Base-by-base conservation (phyloP, 108 stramenopile genomes). In the Aurantiochytrium sp. region DNA sequence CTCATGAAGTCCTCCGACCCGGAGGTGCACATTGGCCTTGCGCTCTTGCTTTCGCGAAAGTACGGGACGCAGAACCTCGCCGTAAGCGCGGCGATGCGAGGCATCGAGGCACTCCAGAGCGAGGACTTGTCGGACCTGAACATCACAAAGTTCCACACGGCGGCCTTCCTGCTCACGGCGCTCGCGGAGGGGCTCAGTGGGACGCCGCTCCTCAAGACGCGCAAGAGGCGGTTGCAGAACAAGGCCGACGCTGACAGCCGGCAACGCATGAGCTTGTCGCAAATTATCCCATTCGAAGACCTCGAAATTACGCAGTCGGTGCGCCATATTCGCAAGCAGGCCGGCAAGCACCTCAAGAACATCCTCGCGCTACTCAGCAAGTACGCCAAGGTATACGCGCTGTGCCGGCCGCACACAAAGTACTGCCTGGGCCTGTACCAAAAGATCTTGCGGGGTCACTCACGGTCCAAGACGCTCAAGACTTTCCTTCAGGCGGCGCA, bases 271-370 rank as follows among this genome's bases (percentile, higher is more conserved):
- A 81, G 73, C 73, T 42, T 81, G 17, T 81, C 73, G 21, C 73
- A 81, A 42, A 48, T 81, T 41, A 81, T 81, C 24, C 73, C 73
- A 27, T 81, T 48, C 24, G 73, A 81, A 48, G 73, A 81, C 24
- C n/a, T 48, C 27, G 39, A 41, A 24, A 48, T 48, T 24, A 81
- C 39, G n/a, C 10, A 39, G 6, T 42, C 73, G 0, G 39, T 48
- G 27, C 21, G 73, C 6, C 36, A 37, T 21, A 81, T 81, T 30
- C 73, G 73, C 0, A 81, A 48, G 30, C 39, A 81, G 19, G 73
- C 73, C 6, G 27, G 45, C 21, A 41, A 48, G n/a, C 45, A 81
- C 45, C 73, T 81, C 27, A 81, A 81, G 73, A 6, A 48, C 6
- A 24, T 81, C 12, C 39, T 81, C 42, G 21, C 73, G 12, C 36